These are phyloP conservation scores for Penicillium sp. DNA, from an alignment of 2,329 filamentous ascomycete genomes.

Conservation along the genomic window DNA sequence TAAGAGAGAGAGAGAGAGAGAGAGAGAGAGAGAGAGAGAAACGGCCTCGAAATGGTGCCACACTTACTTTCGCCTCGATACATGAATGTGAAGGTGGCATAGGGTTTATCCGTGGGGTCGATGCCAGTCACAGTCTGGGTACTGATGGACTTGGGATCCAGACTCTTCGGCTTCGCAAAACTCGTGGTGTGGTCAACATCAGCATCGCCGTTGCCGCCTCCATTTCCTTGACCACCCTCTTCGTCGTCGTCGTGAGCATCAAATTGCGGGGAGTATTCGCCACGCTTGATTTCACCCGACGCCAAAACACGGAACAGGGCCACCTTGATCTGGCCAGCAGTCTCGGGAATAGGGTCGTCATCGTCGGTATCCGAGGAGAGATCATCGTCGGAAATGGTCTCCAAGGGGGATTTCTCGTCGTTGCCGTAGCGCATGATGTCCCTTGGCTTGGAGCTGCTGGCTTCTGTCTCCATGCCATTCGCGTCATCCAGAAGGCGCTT, in stretches of 20 bases:
- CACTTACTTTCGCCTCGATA: conserved; percentile 88
- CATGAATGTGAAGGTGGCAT: conserved; percentile 95
- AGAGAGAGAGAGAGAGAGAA: background rate
- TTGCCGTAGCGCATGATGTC: conserved; percentile 73
- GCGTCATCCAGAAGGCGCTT: conserved; percentile 62
- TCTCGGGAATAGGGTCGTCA: conserved; percentile 81
- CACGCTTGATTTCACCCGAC: conserved; percentile 94
- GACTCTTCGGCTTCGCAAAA: conserved; percentile 91
- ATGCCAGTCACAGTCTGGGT: conserved; percentile 99
- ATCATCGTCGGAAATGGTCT: conserved; percentile 66
- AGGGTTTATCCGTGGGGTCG: conserved; percentile 91
- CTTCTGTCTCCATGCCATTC: conserved; percentile 40
- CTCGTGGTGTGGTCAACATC: conserved; percentile 96
- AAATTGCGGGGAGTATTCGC: conserved; percentile 96
- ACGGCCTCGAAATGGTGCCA: too few relatives aligned
- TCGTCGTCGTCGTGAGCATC: conserved; percentile 95
- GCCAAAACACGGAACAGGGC: conserved; percentile 92
- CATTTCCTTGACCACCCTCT: conserved; percentile 51
- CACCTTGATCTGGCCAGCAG: conserved; percentile 95
- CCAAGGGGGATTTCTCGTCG: conserved; percentile 67
- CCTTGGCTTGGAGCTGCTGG: conserved; percentile 36
- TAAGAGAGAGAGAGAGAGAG: too few relatives aligned
- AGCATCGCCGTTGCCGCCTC: conserved; percentile 59
- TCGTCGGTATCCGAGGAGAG: conserved; percentile 63
- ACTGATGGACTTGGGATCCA: conserved; percentile 95